Base-by-base conservation (phyloP, 257 asterid genomes). In the Eucommia ulmoides region DNA sequence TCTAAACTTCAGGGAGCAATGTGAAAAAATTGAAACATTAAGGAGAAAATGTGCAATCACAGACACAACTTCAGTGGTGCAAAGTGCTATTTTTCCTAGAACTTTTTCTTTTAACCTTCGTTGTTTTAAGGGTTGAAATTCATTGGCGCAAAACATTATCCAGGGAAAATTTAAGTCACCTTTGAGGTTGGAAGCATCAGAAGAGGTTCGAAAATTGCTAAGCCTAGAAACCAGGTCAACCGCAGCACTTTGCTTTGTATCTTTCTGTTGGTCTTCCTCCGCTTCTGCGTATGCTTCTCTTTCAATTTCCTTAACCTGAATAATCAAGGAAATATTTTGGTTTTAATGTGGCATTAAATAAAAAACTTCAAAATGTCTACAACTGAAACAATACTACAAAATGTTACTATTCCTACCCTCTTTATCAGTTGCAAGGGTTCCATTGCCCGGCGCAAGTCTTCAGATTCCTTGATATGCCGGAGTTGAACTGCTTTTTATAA, bases 351-450 rank as follows among this genome's bases (percentile, higher is more conserved):
- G n/a, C n/a, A n/a, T n/a, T n/a, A n/a, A n/a, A n/a, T n/a, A n/a
- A n/a, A n/a, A n/a, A n/a, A n/a, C n/a, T n/a, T n/a, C n/a, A n/a
- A n/a, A n/a, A n/a, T n/a, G n/a, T n/a, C n/a, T n/a, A n/a, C n/a
- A n/a, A n/a, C n/a, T n/a, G n/a, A n/a, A n/a, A n/a, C n/a, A n/a
- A n/a, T n/a, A n/a, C n/a, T n/a, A n/a, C n/a, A n/a, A n/a, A n/a
- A n/a, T 35, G 25, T 20, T 26, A 17, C 7, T 22, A 58, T 19
- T 55, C 94, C 25, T 58, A 84, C 98, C 65, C 98, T 89, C 72
- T 46, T 71, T 56, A 89, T 85, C 52, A 89, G 86, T 60, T 89
- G 84, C 58, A 74, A 66, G 22, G 98, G 98, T 48, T 85, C 62
- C 88, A 85, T 68, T 41, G 74, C 50, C 11, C 76, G 88, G 0